Conservation (phyloP, 257 asterid species). For the Plantago ovata region DNA sequence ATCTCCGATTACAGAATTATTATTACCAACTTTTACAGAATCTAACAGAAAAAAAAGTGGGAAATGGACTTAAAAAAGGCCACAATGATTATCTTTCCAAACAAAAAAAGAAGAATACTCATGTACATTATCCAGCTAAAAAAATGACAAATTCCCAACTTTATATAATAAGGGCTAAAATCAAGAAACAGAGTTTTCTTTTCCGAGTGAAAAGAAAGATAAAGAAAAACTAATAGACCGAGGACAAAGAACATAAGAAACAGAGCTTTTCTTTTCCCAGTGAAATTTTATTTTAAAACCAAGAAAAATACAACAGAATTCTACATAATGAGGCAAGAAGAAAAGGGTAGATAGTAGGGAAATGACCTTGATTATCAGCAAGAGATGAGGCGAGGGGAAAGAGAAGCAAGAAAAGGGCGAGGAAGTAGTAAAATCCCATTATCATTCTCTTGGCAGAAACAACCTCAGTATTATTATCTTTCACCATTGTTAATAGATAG, state of each 20-base stretch:
- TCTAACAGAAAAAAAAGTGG: neutral
- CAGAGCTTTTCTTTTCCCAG: no score
- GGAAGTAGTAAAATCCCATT: slow-evolving; percentile 14
- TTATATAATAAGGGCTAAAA: neutral
- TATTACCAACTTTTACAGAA: neutral
- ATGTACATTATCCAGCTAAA: neutral
- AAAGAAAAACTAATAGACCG: no score
- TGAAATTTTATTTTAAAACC: no score
- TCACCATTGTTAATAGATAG: slow-evolving; percentile 19
- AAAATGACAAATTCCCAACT: neutral
- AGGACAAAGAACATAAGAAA: no score
- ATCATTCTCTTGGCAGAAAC: slow-evolving; percentile 21
- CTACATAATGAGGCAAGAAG: slow-evolving; percentile 1
- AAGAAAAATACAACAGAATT: no score
- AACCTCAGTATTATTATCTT: slow-evolving; percentile 12
- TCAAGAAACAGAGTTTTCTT: neutral
- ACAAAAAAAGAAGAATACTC: slow-evolving; percentile 12
- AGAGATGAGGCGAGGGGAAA: slow-evolving; percentile 44
- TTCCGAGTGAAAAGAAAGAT: no score
- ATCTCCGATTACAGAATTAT: neutral
- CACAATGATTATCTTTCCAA: slow-evolving; percentile 11
- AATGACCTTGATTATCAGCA: slow-evolving; percentile 51
- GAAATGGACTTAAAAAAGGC: neutral
- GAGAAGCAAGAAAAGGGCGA: slow-evolving; percentile 22
- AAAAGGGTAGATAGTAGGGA: neutral